Conservation (phyloP, 169 alveolate species). For the Eimeria sp. region DNA sequence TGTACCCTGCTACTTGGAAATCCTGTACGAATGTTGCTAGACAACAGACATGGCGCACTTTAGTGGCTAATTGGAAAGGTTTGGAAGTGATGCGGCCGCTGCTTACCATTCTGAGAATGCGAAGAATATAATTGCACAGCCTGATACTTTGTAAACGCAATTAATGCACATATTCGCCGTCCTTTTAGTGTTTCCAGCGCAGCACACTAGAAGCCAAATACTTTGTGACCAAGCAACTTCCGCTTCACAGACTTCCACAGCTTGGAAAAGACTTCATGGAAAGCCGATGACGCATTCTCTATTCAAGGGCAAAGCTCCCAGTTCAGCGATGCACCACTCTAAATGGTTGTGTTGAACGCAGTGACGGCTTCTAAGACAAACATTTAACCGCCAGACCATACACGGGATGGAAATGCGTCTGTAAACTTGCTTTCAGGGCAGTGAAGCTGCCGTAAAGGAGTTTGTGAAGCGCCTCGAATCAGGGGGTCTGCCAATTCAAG, state of each 20-base stretch:
- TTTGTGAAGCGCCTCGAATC: slow-evolving; percentile 28
- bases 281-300: neutral
- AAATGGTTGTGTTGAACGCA: neutral
- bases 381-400: neutral
- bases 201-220: neutral
- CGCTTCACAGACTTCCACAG: neutral
- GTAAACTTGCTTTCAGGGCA: slow-evolving; percentile 48
- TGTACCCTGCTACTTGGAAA: neutral
- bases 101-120: neutral
- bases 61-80: neutral
- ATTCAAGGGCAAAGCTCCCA: neutral
- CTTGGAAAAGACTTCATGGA: neutral
- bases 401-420: neutral
- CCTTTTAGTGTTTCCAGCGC: neutral
- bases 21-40: neutral
- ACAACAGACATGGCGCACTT: neutral
- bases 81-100: neutral
- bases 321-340: neutral
- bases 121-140: neutral
- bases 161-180: neutral
- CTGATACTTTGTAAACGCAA: neutral
- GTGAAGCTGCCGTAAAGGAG: slow-evolving; percentile 54
- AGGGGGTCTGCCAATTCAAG: slow-evolving; percentile 47
- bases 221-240: neutral
- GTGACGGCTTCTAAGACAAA: neutral